phyloP scores from a whole-genome alignment of 164 flowering plant genomes.

The Nymphaea colorata region DNA sequence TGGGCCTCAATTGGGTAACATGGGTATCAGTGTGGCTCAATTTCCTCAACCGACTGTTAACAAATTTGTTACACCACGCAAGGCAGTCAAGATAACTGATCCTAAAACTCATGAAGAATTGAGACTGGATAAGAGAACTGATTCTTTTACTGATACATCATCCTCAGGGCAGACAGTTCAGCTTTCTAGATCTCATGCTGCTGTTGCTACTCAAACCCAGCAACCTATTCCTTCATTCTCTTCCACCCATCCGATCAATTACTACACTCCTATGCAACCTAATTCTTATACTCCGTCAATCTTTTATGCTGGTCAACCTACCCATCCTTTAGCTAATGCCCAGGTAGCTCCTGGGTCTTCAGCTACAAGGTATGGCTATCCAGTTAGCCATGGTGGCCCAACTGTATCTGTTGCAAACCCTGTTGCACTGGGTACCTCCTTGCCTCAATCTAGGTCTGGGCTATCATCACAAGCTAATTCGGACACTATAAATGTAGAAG shows the following conservation, averaged over 20 bases:
- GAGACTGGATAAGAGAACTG: conserved; percentile 52
- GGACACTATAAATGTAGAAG: conserved; percentile 14
- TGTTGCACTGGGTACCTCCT: conserved; percentile 10
- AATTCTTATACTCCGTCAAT: conserved; percentile 34
- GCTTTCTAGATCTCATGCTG: conserved; percentile 29
- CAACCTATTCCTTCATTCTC: conserved; percentile 36
- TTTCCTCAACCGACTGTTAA: conserved; percentile 60
- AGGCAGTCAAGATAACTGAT: conserved; percentile 77
- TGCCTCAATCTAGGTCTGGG: conserved; percentile 23
- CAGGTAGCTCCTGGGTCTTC: conserved; percentile 48
- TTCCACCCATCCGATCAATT: conserved; percentile 36
- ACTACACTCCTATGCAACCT: conserved; percentile 22
- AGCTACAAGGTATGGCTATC: conserved; percentile 38
- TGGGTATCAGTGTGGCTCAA: conserved; percentile 48
- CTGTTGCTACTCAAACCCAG: conserved; percentile 41
- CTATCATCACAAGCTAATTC: conserved; percentile 9
- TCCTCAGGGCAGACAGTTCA: conserved; percentile 17
- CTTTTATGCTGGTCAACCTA: conserved; percentile 26
- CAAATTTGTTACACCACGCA: conserved; percentile 42
- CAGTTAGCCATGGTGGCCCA: conserved; percentile 22
- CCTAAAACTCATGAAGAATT: conserved; percentile 84
- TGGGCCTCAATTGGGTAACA: conserved; percentile 37
- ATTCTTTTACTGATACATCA: conserved; percentile 38
- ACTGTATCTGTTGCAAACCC: conserved; percentile 22
- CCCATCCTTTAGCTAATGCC: conserved; percentile 41